phyloP scores from a whole-genome alignment of 108 stramenopile genomes.

The Bacterosira constricta region DNA sequence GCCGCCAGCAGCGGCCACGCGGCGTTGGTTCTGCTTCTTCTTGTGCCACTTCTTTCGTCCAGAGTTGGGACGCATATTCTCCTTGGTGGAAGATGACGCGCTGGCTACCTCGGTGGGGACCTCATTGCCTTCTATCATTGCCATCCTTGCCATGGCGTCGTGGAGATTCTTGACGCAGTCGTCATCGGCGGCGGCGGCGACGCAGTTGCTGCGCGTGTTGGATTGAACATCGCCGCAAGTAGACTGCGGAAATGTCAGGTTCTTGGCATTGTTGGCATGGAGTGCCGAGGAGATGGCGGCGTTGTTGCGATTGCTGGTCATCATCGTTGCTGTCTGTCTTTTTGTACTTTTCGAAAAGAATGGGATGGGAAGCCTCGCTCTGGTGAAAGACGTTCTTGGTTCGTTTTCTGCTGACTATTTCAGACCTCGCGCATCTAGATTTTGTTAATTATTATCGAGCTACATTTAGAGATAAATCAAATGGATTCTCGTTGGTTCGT shows the following conservation, averaged over 20 bases:
- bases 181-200: not conserved
- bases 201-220: no score
- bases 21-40: not conserved
- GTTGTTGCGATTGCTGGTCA: not conserved
- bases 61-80: conserved; percentile 4
- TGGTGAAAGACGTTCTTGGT: no score
- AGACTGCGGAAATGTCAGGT: not conserved
- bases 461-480: no score
- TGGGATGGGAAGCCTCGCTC: no score
- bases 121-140: not conserved
- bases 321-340: not conserved
- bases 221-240: no score
- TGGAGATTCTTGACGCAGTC: not conserved
- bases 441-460: no score
- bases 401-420: no score
- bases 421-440: no score
- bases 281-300: not conserved
- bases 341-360: not conserved
- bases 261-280: not conserved
- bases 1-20: not conserved
- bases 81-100: not conserved
- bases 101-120: not conserved
- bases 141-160: not conserved
- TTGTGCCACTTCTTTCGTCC: not conserved
- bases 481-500: no score